These are phyloP conservation scores for Hyphopichia khmerensis DNA, from an alignment of 1,139 yeast species.

Conservation along the genomic window DNA sequence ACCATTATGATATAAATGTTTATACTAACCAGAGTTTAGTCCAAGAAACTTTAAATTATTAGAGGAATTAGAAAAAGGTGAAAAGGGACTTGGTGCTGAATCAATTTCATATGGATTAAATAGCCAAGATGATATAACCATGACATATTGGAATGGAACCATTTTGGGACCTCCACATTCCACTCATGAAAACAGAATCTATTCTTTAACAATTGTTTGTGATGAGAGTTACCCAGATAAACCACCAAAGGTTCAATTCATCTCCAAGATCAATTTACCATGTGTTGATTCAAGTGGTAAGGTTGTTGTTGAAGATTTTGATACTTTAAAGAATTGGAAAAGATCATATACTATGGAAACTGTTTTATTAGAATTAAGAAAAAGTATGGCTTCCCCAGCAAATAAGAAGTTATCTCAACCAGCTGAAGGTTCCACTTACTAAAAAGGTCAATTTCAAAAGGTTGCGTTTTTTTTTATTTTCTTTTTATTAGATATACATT, in stretches of 20 bases:
- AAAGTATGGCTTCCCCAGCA: constrained; percentile 74
- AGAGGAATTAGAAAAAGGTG: constrained; percentile 97
- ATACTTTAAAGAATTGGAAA: constrained; percentile 81
- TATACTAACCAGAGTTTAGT: constrained; percentile 28
- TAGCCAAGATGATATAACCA: constrained; percentile 83
- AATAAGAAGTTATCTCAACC: constrained; percentile 92
- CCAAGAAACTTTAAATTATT: constrained; percentile 92
- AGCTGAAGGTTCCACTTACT: constrained; percentile 77
- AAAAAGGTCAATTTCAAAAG: constrained; percentile 6
- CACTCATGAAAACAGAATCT: constrained; percentile 89
- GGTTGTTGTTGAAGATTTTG: constrained; percentile 61
- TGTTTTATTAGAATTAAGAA: constrained; percentile 80
- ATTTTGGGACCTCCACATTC: constrained; percentile 97
- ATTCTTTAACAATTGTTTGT: constrained; percentile 77
- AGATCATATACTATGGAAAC: constrained; percentile 90
- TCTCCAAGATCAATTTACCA: constrained; percentile 84
- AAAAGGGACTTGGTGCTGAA: constrained; percentile 95
- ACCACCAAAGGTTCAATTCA: constrained; percentile 80
- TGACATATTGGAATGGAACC: constrained; percentile 96
- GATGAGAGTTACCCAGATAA: constrained; percentile 83
- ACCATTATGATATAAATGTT: neutral
- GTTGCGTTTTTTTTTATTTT: neutral
- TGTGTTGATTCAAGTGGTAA: constrained; percentile 77
- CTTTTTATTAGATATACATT: neutral
- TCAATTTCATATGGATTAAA: constrained; percentile 92